Evolutionary conservation across 805 yeast genomes (phyloP).

Genomic region (Candida bentonensis): DNA sequence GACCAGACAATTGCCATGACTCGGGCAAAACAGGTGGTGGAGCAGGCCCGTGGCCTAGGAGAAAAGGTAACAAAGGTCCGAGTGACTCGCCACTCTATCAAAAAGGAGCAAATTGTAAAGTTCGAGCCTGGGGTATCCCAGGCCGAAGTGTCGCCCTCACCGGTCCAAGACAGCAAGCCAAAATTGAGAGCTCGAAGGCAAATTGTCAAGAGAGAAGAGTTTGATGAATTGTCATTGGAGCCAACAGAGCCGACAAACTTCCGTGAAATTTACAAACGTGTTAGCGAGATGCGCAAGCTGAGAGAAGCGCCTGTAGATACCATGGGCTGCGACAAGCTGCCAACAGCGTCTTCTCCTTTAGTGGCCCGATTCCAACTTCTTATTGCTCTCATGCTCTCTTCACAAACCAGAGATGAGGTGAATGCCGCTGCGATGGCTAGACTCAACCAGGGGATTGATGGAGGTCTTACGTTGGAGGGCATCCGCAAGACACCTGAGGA

Average conservation of each 20-base stretch:
- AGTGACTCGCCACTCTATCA: too few species aligned
- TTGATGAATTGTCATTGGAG: too few species aligned
- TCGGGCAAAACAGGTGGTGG: too few species aligned
- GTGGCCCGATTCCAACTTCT: constrained; percentile 51
- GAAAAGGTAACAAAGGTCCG: too few species aligned
- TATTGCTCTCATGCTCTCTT: constrained; percentile 70
- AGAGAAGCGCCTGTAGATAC: constrained; percentile 76
- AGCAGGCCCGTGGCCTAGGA: too few species aligned
- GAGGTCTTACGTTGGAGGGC: constrained; percentile 19
- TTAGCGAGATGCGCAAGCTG: constrained; percentile 52
- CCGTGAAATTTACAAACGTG: constrained; percentile 14
- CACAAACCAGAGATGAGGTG: constrained; percentile 86
- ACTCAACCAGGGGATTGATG: constrained; percentile 36
- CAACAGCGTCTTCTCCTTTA: constrained; percentile 21
- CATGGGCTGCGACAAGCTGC: constrained; percentile 65
- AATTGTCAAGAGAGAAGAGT: too few species aligned
- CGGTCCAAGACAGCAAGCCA: too few species aligned
- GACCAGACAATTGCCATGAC: too few species aligned
- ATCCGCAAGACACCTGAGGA: constrained; percentile 25
- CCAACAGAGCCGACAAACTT: constrained; percentile 15
- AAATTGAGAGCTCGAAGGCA: too few species aligned
- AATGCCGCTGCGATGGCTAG: constrained; percentile 58
- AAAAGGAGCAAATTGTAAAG: too few species aligned
- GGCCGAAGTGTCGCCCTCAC: too few species aligned
- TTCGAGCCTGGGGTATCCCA: too few species aligned